A percentile compares a stretch with the other conserved stretches of the same genome.
These are phyloP conservation scores for Fonsecaea multimorphosa DNA, from an alignment of 2,329 filamentous ascomycete genomes.

Conservation along the genomic window DNA sequence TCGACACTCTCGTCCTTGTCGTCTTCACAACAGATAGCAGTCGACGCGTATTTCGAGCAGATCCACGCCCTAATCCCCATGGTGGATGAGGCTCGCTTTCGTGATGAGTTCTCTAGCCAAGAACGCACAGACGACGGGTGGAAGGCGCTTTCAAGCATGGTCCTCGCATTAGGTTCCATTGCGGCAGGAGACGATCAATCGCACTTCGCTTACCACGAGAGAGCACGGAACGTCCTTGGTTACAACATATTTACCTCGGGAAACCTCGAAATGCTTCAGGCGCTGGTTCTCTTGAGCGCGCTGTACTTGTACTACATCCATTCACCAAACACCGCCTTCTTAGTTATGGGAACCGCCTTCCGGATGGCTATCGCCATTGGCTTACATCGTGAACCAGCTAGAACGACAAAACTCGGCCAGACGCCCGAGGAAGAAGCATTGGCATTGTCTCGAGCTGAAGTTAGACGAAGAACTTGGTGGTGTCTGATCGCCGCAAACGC, in stretches of 20 bases:
- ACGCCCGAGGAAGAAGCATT: neutral
- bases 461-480: conserved; percentile 23
- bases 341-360: conserved; percentile 45
- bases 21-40: conserved; percentile 8
- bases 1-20: neutral
- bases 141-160: conserved; percentile 75
- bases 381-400: conserved; percentile 40
- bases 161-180: conserved; percentile 75
- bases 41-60: conserved; percentile 75
- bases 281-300: conserved; percentile 33
- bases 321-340: conserved; percentile 35
- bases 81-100: conserved; percentile 73
- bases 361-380: conserved; percentile 48
- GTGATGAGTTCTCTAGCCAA: conserved; percentile 66
- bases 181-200: conserved; percentile 67
- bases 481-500: conserved; percentile 17
- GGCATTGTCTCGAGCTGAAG: conserved; percentile 15
- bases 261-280: conserved; percentile 35
- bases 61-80: conserved; percentile 74
- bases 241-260: conserved; percentile 31
- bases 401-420: neutral
- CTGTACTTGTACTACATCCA: conserved; percentile 36
- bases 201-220: conserved; percentile 72
- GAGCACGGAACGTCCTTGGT: conserved; percentile 49
- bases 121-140: conserved; percentile 71